Conservation (phyloP, 192 early-diverging fungal species). For the Podila horticola region DNA sequence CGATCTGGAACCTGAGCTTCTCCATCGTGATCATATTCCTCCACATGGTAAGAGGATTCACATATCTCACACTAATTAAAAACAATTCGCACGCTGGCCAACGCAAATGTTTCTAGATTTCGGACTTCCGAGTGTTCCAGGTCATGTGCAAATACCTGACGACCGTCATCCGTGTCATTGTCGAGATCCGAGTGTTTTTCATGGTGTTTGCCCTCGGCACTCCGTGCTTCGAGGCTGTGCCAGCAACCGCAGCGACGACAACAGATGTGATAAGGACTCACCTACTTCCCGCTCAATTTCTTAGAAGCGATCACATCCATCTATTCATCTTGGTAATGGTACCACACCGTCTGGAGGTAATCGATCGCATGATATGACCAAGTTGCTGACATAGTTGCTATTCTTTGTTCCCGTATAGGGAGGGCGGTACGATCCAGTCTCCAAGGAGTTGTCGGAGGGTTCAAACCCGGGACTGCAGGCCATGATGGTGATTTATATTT, state of each 20-base stretch:
- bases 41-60: neutral
- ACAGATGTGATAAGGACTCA: neutral
- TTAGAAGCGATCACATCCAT: slow-evolving; percentile 1
- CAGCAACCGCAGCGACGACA: neutral
- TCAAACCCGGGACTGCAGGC: neutral
- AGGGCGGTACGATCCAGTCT: slow-evolving; percentile 8
- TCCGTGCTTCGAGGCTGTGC: neutral
- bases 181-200: neutral
- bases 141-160: neutral
- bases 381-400: too few relatives aligned
- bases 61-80: too few relatives aligned
- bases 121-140: slow-evolving; percentile 5
- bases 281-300: too few relatives aligned
- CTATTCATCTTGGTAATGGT: slow-evolving; percentile 10
- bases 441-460: neutral
- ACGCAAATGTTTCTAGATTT: too few relatives aligned
- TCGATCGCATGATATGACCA: too few relatives aligned
- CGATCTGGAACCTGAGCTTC: neutral
- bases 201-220: slow-evolving; percentile 1
- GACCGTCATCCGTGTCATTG: neutral
- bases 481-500: slow-evolving; percentile 12
- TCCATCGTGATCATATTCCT: neutral
- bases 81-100: too few relatives aligned
- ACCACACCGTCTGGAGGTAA: too few relatives aligned
- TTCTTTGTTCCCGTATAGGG: neutral